These are phyloP conservation scores for Pleurotus pulmonarius DNA, from an alignment of 768 basidiomycete species.

Conservation along the genomic window DNA sequence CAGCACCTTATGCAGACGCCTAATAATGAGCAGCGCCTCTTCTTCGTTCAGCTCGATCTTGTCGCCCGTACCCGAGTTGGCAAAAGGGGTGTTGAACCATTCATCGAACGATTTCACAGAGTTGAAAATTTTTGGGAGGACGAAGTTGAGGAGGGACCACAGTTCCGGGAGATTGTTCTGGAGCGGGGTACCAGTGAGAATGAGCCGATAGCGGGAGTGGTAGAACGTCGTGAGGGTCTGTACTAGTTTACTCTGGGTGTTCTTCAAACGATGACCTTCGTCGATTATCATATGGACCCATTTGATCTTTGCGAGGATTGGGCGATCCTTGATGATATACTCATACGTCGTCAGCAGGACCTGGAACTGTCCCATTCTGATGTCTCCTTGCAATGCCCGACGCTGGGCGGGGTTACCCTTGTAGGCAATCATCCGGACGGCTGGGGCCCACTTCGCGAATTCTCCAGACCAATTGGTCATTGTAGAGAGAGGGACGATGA, in stretches of 20 bases:
- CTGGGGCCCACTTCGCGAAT: conserved; percentile 96
- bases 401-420: conserved; percentile 89
- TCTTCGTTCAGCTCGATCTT: conserved; percentile 99
- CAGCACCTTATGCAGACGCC: conserved; percentile 93
- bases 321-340: conserved; percentile 97
- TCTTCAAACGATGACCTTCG: conserved; percentile 98
- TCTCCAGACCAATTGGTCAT: conserved; percentile 98
- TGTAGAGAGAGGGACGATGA: conserved; percentile 93
- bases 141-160: conserved; percentile 95
- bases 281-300: conserved; percentile 99
- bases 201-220: conserved; percentile 88
- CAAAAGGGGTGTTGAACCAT: conserved; percentile 99
- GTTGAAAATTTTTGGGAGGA: conserved; percentile 93
- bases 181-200: conserved; percentile 92
- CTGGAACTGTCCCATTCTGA: conserved; percentile 82
- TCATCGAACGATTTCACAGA: conserved; percentile 99
- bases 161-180: conserved; percentile 97
- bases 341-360: conserved; percentile 94
- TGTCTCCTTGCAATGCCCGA: conserved; percentile 69
- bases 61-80: conserved; percentile 95
- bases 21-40: conserved; percentile 96
- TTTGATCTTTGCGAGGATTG: conserved; percentile 82
- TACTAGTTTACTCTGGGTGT: conserved; percentile 83
- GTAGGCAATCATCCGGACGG: conserved; percentile 76
- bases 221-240: conserved; percentile 92